Evolutionary conservation across 106 monocot species (phyloP).

Genomic region (Triglochin maritima): DNA sequence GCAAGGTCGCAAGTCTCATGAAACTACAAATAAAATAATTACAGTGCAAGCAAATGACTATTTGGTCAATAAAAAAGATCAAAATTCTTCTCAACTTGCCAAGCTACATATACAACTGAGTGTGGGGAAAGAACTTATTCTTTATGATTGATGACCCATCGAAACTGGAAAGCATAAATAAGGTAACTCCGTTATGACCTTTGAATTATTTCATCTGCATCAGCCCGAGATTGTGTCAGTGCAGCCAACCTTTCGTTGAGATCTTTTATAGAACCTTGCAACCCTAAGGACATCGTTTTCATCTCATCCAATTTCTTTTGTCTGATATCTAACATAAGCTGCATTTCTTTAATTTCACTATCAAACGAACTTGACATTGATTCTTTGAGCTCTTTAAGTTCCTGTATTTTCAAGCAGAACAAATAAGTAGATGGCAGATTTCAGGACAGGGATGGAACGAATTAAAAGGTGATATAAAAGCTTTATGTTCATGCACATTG

Average conservation of each 20-base stretch:
- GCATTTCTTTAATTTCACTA: slow-evolving; percentile 60
- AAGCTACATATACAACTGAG: not conserved
- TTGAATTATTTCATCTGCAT: slow-evolving; percentile 84
- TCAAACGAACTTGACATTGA: slow-evolving; percentile 47
- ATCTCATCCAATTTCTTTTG: slow-evolving; percentile 48
- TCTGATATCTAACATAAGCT: slow-evolving; percentile 34
- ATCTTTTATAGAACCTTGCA: slow-evolving; percentile 54
- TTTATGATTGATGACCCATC: not conserved
- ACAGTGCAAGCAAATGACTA: not conserved
- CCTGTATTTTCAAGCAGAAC: slow-evolving; percentile 24
- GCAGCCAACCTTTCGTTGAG: slow-evolving; percentile 70
- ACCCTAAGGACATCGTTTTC: slow-evolving; percentile 22
- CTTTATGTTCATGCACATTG: no score
- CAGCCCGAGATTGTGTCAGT: slow-evolving; percentile 72
- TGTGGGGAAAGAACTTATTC: not conserved
- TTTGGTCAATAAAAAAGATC: not conserved
- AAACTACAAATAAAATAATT: not conserved
- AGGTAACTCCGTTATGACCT: slow-evolving; percentile 30
- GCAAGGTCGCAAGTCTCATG: not conserved
- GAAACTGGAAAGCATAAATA: no score
- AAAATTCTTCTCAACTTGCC: not conserved
- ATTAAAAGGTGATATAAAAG: no score
- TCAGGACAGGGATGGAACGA: no score
- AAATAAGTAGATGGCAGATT: no score
- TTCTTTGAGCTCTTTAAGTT: slow-evolving; percentile 66